Evolutionary conservation across 2,329 filamentous ascomycete species (phyloP), one percentile per base, ranked within the genome.

Genomic region (Diplodia sapinea): DNA sequence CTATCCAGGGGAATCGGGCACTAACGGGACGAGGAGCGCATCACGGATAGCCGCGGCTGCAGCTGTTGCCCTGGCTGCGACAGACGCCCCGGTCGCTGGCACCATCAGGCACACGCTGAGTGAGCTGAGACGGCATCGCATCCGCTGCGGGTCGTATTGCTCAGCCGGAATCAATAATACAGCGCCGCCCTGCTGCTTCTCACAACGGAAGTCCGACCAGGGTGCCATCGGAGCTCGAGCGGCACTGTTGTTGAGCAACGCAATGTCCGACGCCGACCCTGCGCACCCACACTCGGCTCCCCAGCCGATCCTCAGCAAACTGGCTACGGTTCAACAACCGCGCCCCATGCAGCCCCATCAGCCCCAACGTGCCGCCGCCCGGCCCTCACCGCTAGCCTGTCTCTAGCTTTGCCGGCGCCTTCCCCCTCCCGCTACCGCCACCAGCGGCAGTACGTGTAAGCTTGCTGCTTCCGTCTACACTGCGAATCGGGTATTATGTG

Each of bases 291-390:
- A 26, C 62, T 55, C 62, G 62, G 62, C 62, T 65, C 62, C 62
- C 62, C 62, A 65, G 62, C 36, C 62, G 62, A 65, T 65, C 62
- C 62, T 65, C 62, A 54, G 40, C 62, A 65, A 55, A 43, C 43
- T 51, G 20, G 59, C 59, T 38, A 17, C 59, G 47, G 62, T 65
- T 65, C 59, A 63, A 63, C 62, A 55, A 65, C 49, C 49, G 62
- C 31, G 23, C 49, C 62, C 62, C 62, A 33, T 65, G 49, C 50
- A 55, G 62, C 62, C 61, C 49, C 49, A 65, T 65, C 61, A 65
- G 61, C 61, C 62, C 62, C 62, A 65, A 65, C 62, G 51, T 65
- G 62, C 49, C 62, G 62, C 62, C 33, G 38, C 62, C 50, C 62
- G 62, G 62, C 38, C 62, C 62, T 65, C 62, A 65, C 62, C 62